Base-by-base conservation (phyloP, 371 early-diverging fungal species). In the Mucor velutinosus region DNA sequence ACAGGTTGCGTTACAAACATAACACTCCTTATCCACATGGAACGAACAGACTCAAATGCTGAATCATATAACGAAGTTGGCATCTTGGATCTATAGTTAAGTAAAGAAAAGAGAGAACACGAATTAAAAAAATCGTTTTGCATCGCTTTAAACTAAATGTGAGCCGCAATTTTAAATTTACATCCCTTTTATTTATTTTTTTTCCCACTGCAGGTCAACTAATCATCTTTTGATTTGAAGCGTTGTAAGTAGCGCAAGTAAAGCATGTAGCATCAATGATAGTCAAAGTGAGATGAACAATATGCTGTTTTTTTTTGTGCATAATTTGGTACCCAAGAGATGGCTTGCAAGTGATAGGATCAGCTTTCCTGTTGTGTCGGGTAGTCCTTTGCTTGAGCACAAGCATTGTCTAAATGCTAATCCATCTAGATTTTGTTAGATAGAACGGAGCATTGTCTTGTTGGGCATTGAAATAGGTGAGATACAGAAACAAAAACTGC, bases 401-500 rank as follows among this genome's bases (percentile, higher is more conserved):
- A 56, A 30, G 23, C 21, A 35, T 45, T 47, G 41, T 30, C 11
- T 59, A 71, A 8, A 66, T 59, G 32, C 58, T 66, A 3, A 71
- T 59, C 71, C 71, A 71, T 45, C 55, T 47, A 41, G 71, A 62
- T 59, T 62, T 69, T 12, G 57, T 33, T 12, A 60, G 14, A 23
- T 45, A 37, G n/a, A 37, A 63, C 37, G 62, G 56, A 1, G 56
- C 30, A 25, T 58, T 33, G 11, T 64, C 51, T n/a, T 23, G 35
- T 6, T 56, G 49, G 19, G 45, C 47, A 23, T 59, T 63, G 14
- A 69, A 58, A 49, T 73, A 74, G 29, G 86, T 88, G 14, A 80
- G 72, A 39, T 76, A 69, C 6, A 82, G 64, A 49, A 89, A 89
- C 12, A 77, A 60, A 17, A 84, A 69, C 66, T 89, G 89, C 37